Percentiles rank a stretch among this genome's conserved stretches.
phyloP scores from a whole-genome alignment of 805 yeast species.

The Naumovozyma dairenensis region DNA sequence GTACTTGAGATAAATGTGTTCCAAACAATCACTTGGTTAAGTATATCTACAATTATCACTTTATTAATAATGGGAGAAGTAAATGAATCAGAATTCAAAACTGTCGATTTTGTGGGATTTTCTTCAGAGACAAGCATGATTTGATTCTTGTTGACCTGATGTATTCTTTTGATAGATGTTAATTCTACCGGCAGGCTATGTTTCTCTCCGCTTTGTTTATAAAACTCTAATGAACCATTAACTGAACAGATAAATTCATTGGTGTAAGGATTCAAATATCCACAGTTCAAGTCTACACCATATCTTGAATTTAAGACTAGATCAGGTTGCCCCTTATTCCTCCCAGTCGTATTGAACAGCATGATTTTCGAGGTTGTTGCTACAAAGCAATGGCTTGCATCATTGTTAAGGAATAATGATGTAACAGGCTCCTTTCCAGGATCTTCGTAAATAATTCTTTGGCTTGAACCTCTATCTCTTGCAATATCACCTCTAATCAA shows the following conservation, averaged over 20 bases:
- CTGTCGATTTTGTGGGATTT: conserved; percentile 26
- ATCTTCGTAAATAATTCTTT: conserved; percentile 64
- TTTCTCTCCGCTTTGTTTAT: conserved; percentile 44
- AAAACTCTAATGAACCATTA: conserved; percentile 53
- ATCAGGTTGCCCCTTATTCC: conserved; percentile 59
- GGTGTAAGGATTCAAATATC: conserved; percentile 32
- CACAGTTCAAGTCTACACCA: conserved; percentile 38
- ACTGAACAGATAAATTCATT: conserved; percentile 56
- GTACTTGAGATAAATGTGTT: conserved; percentile 58
- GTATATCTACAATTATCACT: conserved; percentile 57
- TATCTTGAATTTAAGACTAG: conserved; percentile 33
- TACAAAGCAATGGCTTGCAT: conserved; percentile 50
- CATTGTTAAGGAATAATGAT: conserved; percentile 47
- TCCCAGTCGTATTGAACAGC: conserved; percentile 66
- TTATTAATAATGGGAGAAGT: conserved; percentile 36
- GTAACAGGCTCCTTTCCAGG: conserved; percentile 64
- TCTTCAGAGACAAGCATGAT: conserved; percentile 50
- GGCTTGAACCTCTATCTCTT: conserved; percentile 85
- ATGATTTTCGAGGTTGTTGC: conserved; percentile 66
- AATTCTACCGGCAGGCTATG: conserved; percentile 47
- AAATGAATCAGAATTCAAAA: conserved; percentile 25
- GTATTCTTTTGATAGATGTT: conserved; percentile 38
- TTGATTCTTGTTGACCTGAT: conserved; percentile 44
- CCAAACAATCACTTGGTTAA: conserved; percentile 61
- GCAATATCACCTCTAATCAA: conserved; percentile 79